Base-by-base conservation (phyloP, 2,329 filamentous ascomycete species). In the Fusarium brevicatenulatum region DNA sequence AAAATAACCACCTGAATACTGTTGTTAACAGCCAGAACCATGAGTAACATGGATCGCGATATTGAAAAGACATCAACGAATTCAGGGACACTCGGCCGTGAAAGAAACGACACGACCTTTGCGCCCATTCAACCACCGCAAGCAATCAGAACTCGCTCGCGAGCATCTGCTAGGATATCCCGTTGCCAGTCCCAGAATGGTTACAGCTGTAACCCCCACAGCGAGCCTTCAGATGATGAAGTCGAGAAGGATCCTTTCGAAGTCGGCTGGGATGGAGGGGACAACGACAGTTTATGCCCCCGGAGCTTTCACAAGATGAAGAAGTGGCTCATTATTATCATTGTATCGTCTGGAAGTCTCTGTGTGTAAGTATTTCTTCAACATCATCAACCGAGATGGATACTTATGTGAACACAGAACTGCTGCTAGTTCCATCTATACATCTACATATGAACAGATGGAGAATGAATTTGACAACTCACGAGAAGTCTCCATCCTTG, bases 381-480 rank as follows among this genome's bases (percentile, higher is more conserved):
- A 8, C n/a, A 37, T 25, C 40, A 34, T 18, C 25, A 28, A 23
- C 39, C 32, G 40, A 25, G 42, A 28, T 11, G 11, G 19, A 46
- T 11, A 37, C 61, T 60, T 15, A 56, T 25, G 16, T n/a, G 32
- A 19, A 10, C 12, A 50, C 11, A 95, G 92, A 60, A 97, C 95
- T 13, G 94, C 92, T 79, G 90, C 93, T 4, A 95, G 92, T 53
- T 96, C 94, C n/a, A 90, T 97, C 76, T 97, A 98, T 82, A 95
- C 94, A 1, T 90, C 90, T 18, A 96, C 93, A 0, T 98, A 97
- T 80, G 79, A 78, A 23, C 92, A 96, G 81, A 90, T 97, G 82
- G 90, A 91, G 70, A 83, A 85, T 32, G 93, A 97, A 66, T 97
- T 97, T 76, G 83, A 89, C 72, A 88, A 89, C 76, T 92, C 92